These are phyloP conservation scores for Aquilaria yunnanensis DNA, from an alignment of 345 rosid genomes.

Conservation along the genomic window DNA sequence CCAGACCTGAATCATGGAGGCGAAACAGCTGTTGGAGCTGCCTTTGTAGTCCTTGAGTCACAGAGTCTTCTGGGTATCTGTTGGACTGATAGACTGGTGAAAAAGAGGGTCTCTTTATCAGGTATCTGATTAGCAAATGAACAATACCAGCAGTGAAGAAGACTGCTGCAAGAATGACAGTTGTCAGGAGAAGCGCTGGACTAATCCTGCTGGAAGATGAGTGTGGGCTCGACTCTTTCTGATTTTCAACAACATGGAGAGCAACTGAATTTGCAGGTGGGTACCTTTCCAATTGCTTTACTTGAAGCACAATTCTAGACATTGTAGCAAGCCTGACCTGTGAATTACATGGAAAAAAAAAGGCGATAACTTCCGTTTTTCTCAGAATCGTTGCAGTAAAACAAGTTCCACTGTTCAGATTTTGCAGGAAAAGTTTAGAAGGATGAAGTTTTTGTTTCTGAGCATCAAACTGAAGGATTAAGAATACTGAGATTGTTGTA, in stretches of 20 bases:
- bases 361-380: constrained; percentile 1
- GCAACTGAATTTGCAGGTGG: constrained; percentile 24
- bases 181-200: constrained; percentile 44
- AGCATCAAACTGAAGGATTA: constrained; percentile 2
- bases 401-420: background rate
- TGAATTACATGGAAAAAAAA: constrained; percentile 5
- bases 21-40: constrained; percentile 73
- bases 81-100: constrained; percentile 37
- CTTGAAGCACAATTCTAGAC: constrained; percentile 22
- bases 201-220: constrained; percentile 32
- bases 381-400: background rate
- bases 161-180: constrained; percentile 41
- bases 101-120: constrained; percentile 34
- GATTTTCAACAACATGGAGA: constrained; percentile 11
- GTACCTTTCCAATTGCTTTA: constrained; percentile 12
- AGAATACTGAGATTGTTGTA: constrained; percentile 15
- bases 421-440: constrained; percentile 3
- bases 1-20: constrained; percentile 65
- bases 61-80: constrained; percentile 34
- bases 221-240: constrained; percentile 23
- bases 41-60: constrained; percentile 40
- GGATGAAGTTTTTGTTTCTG: constrained; percentile 1
- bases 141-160: constrained; percentile 52
- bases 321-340: constrained; percentile 14
- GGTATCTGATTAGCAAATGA: constrained; percentile 52